These are phyloP conservation scores for Pythium dissimile DNA, from an alignment of 352 stramenopile species.

Conservation along the genomic window DNA sequence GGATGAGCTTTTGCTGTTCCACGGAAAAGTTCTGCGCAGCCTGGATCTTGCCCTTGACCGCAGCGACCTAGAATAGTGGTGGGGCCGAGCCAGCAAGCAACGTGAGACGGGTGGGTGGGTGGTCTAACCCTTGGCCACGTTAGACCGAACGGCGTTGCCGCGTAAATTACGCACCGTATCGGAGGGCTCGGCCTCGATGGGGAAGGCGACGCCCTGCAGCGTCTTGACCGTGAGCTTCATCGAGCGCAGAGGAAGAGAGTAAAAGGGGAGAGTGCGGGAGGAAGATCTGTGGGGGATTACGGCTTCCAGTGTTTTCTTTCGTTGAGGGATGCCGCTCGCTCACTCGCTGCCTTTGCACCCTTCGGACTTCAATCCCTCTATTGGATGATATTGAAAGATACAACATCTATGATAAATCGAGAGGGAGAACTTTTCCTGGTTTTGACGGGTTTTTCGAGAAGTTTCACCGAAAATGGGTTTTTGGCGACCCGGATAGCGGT, in stretches of 20 bases:
- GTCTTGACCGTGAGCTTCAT: conserved; percentile 90
- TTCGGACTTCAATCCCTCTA: conserved; percentile 19
- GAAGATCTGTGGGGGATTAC: not conserved
- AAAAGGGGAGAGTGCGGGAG: not conserved
- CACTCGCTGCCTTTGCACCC: not conserved
- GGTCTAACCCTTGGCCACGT: too few relatives aligned
- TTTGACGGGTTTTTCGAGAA: not conserved
- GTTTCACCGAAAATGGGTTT: not conserved
- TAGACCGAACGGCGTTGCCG: too few relatives aligned
- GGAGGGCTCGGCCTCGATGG: conserved; percentile 63
- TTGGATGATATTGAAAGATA: conserved; percentile 17
- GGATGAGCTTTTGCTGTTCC: conserved; percentile 82
- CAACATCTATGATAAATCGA: not conserved
- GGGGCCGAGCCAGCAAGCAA: too few relatives aligned
- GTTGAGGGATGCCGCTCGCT: conserved; percentile 2
- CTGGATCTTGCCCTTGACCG: conserved; percentile 83
- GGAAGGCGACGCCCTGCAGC: conserved; percentile 78
- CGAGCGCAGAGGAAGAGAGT: not conserved
- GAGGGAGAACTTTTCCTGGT: conserved; percentile 15
- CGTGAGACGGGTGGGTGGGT: too few relatives aligned
- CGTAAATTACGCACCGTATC: conserved; percentile 67
- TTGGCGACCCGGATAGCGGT: not conserved
- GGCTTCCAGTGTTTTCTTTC: conserved; percentile 7
- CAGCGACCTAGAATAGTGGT: conserved; percentile 45
- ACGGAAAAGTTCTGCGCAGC: conserved; percentile 64